Percentiles rank a stretch among this genome's conserved stretches.
Conservation (phyloP, 495 filamentous ascomycete genomes). For the Filosporella fistucella region DNA sequence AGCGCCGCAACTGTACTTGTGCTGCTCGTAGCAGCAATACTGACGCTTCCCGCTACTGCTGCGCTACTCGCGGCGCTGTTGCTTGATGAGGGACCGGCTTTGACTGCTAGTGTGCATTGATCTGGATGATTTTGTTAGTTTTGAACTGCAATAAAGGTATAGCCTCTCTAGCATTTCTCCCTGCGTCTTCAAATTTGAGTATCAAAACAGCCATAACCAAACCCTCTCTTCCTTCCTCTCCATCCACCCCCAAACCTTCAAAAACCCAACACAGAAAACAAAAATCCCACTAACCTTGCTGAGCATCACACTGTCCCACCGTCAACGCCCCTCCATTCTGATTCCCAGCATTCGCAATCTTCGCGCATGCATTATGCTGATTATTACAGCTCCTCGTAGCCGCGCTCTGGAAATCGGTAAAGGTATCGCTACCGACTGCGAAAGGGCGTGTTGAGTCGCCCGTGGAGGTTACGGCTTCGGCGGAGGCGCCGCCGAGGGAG, state of each 20-base stretch:
- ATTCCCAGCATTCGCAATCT: slow-evolving; percentile 42
- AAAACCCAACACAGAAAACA: background rate
- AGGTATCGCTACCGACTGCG: slow-evolving; percentile 44
- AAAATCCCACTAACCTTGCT: slow-evolving; percentile 28
- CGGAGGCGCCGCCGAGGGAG: slow-evolving; percentile 38
- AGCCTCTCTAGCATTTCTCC: too few species aligned
- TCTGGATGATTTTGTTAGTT: background rate
- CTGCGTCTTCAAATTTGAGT: too few species aligned
- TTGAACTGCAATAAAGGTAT: background rate
- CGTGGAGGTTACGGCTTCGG: slow-evolving; percentile 40
- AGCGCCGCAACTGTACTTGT: background rate
- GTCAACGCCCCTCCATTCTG: slow-evolving; percentile 19
- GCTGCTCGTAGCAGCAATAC: background rate
- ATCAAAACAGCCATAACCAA: too few species aligned
- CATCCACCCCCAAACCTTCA: background rate
- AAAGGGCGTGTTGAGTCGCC: slow-evolving; percentile 41
- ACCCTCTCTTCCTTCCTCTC: background rate
- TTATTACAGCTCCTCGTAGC: slow-evolving; percentile 44
- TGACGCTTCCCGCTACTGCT: background rate
- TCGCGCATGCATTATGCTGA: slow-evolving; percentile 51
- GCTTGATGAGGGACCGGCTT: background rate
- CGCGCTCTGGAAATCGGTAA: slow-evolving; percentile 39
- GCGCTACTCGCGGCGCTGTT: background rate
- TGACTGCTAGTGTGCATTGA: background rate
- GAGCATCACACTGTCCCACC: slow-evolving; percentile 39